phyloP scores from a whole-genome alignment of 495 filamentous ascomycete species.

The Aspergillus kassunensis region DNA sequence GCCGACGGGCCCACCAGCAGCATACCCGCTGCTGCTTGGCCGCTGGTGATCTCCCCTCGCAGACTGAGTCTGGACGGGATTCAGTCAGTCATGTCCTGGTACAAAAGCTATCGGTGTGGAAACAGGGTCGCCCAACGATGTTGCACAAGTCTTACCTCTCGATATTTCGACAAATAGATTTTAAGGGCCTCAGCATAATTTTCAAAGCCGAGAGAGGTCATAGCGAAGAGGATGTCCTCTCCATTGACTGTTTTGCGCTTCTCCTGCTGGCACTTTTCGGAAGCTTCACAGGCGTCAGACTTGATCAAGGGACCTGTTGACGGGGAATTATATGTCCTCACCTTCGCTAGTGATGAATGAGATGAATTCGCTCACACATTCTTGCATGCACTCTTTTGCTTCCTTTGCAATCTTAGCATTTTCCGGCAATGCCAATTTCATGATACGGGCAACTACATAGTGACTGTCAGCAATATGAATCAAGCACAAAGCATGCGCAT shows the following conservation, averaged over 20 bases:
- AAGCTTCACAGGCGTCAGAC: constrained; percentile 55
- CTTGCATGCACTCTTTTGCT: constrained; percentile 99
- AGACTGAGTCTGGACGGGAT: constrained; percentile 61
- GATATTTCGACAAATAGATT: constrained; percentile 96
- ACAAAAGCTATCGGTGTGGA: constrained; percentile 5
- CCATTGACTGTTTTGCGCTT: constrained; percentile 99
- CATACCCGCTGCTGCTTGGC: constrained; percentile 68
- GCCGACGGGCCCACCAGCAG: constrained; percentile 45
- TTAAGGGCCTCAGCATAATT: constrained; percentile 98
- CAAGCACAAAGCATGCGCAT: background rate
- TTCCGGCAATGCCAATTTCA: constrained; percentile 95
- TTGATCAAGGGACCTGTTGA: constrained; percentile 3
- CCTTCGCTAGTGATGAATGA: constrained; percentile 99
- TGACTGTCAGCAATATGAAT: constrained; percentile 68
- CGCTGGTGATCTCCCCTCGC: constrained; percentile 71
- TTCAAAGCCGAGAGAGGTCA: constrained; percentile 98
- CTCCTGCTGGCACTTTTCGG: constrained; percentile 98
- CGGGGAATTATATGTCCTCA: constrained; percentile 30
- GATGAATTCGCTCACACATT: constrained; percentile 99
- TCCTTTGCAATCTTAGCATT: constrained; percentile 99
- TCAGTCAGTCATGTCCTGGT: constrained; percentile 8
- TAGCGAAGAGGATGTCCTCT: constrained; percentile 96
- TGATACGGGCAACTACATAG: constrained; percentile 96
- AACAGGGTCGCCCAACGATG: constrained; percentile 18
- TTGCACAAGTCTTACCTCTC: constrained; percentile 71